Evolutionary conservation across 2,329 filamentous ascomycete species (phyloP).

Genomic region (Penicillium corylophilum): DNA sequence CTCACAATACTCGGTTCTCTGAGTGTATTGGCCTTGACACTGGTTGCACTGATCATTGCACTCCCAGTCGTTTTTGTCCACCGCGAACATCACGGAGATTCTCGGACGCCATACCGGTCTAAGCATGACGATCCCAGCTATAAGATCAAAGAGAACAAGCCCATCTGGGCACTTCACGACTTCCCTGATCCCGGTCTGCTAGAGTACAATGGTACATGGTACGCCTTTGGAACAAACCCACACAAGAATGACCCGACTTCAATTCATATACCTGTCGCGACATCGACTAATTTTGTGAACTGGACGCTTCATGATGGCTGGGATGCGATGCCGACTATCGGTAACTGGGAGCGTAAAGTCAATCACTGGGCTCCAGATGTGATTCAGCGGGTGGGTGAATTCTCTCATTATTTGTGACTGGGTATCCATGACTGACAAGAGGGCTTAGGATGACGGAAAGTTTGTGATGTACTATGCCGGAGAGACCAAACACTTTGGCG

Average conservation of each 20-base stretch:
- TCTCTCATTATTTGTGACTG: not conserved
- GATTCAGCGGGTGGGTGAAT: slow-evolving; percentile 41
- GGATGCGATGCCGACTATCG: slow-evolving; percentile 53
- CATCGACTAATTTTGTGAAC: slow-evolving; percentile 47
- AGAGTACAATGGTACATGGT: slow-evolving; percentile 35
- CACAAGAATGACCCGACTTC: slow-evolving; percentile 15
- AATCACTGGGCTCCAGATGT: slow-evolving; percentile 64
- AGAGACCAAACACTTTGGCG: slow-evolving; percentile 37
- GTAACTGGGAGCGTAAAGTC: slow-evolving; percentile 52
- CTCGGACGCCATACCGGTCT: slow-evolving; percentile 2
- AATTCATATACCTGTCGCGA: slow-evolving; percentile 54
- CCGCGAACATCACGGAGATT: not conserved
- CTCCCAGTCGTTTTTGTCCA: slow-evolving; percentile 20
- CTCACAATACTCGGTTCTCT: slow-evolving; percentile 9
- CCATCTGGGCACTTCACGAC: slow-evolving; percentile 23
- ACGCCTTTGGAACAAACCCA: slow-evolving; percentile 33
- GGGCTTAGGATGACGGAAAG: slow-evolving; percentile 38
- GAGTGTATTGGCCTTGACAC: slow-evolving; percentile 7
- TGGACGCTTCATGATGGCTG: slow-evolving; percentile 45
- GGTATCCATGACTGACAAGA: not conserved
- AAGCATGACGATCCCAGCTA: slow-evolving; percentile 19
- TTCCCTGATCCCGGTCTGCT: slow-evolving; percentile 34
- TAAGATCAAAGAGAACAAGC: slow-evolving; percentile 16
- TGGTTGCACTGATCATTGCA: slow-evolving; percentile 21
- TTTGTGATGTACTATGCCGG: slow-evolving; percentile 62